These are phyloP conservation scores for Pogostemon cablin DNA, from an alignment of 257 asterid species.

Conservation along the genomic window DNA sequence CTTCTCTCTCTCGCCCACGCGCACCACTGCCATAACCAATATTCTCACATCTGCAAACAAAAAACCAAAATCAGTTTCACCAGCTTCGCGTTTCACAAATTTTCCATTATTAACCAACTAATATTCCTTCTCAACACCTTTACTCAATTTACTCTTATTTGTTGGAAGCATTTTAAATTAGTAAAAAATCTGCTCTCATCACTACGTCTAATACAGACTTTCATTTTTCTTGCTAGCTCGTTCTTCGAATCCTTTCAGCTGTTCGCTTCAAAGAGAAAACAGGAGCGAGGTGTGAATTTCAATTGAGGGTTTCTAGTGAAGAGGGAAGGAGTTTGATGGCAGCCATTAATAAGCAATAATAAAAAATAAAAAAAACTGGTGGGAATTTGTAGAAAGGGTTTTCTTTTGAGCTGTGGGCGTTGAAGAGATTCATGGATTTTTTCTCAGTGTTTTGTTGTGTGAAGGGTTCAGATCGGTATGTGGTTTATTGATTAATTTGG, in stretches of 20 bases:
- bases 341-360: slow-evolving; percentile 21
- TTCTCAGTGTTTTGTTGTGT: slow-evolving; percentile 58
- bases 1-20: slow-evolving; percentile 28
- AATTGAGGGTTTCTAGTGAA: slow-evolving; percentile 23
- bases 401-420: slow-evolving; percentile 28
- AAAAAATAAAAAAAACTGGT: not conserved
- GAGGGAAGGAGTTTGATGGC: slow-evolving; percentile 34
- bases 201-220: not conserved
- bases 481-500: slow-evolving; percentile 29
- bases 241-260: slow-evolving; percentile 14
- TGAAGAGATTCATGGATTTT: slow-evolving; percentile 49
- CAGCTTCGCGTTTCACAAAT: slow-evolving; percentile 33
- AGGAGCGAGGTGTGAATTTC: slow-evolving; percentile 16
- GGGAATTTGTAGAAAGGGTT: slow-evolving; percentile 31
- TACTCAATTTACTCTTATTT: slow-evolving; percentile 32
- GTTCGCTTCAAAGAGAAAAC: not conserved
- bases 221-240: slow-evolving; percentile 29
- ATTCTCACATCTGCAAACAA: slow-evolving; percentile 31
- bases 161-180: not conserved
- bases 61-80: slow-evolving; percentile 16
- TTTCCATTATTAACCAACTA: slow-evolving; percentile 22
- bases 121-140: slow-evolving; percentile 30
- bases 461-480: slow-evolving; percentile 75
- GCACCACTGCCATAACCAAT: slow-evolving; percentile 30
- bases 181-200: slow-evolving; percentile 20